Conservation (phyloP, 805 yeast species). For the Kodamaea neixiangensis region DNA sequence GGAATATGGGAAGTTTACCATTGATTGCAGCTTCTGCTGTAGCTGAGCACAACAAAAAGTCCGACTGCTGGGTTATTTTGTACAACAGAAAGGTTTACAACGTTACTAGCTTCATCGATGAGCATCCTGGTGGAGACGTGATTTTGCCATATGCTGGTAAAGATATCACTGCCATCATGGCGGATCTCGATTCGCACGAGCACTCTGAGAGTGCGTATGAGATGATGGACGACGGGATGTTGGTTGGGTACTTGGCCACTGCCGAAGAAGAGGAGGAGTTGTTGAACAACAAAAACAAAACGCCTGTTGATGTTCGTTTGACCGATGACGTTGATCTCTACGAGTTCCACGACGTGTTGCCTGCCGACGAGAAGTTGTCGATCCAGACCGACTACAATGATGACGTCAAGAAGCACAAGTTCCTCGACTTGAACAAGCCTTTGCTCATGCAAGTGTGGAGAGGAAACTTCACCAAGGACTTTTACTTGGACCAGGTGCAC, state of each 20-base stretch:
- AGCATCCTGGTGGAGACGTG: conserved; percentile 72
- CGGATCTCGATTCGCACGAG: conserved; percentile 69
- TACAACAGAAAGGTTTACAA: conserved; percentile 81
- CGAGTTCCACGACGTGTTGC: conserved; percentile 60
- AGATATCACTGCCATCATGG: conserved; percentile 71
- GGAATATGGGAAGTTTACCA: conserved; percentile 45
- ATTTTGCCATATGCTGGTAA: conserved; percentile 59
- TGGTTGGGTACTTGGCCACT: conserved; percentile 84
- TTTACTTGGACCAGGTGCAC: conserved; percentile 94
- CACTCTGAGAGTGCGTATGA: conserved; percentile 88
- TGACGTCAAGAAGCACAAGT: conserved; percentile 77
- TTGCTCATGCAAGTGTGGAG: conserved; percentile 76
- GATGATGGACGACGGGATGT: conserved; percentile 75
- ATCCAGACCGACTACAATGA: conserved; percentile 74
- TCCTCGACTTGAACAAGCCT: conserved; percentile 83
- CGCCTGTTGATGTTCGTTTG: conserved; percentile 59
- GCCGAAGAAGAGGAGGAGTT: conserved; percentile 73
- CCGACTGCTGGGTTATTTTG: conserved; percentile 80
- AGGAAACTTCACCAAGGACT: conserved; percentile 78
- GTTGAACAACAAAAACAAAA: conserved; percentile 57
- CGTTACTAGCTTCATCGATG: conserved; percentile 70
- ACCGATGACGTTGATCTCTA: conserved; percentile 31
- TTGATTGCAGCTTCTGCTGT: conserved; percentile 58
- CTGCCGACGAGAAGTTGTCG: conserved; percentile 69
- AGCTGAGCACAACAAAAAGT: conserved; percentile 48